These are phyloP conservation scores for Amanita thiersii DNA, from an alignment of 768 basidiomycete species.

Conservation along the genomic window DNA sequence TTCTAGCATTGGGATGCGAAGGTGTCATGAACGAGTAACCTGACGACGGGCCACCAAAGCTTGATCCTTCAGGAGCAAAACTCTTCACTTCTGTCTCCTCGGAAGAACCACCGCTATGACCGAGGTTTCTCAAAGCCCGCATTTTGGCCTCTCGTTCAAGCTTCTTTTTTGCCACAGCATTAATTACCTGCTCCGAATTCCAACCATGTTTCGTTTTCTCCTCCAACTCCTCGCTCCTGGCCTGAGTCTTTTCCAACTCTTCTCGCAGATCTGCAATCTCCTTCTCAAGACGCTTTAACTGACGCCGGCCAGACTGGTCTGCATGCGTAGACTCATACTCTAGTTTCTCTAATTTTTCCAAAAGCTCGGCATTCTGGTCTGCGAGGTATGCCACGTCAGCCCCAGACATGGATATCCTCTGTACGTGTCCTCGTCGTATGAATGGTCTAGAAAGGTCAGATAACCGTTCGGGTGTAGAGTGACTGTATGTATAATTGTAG, in stretches of 20 bases:
- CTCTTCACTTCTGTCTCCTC: constrained; percentile 32
- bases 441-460: constrained; percentile 16
- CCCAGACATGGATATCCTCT: constrained; percentile 57
- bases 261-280: constrained; percentile 71
- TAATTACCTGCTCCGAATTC: constrained; percentile 30
- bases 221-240: constrained; percentile 63
- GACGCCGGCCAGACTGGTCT: constrained; percentile 61
- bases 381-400: constrained; percentile 63
- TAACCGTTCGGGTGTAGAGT: constrained; percentile 19
- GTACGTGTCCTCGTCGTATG: constrained; percentile 24
- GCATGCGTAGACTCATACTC: constrained; percentile 61
- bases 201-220: constrained; percentile 46
- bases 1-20: constrained; percentile 16
- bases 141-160: constrained; percentile 47
- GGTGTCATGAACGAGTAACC: constrained; percentile 22
- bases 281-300: constrained; percentile 65
- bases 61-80: constrained; percentile 54
- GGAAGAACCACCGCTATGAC: constrained; percentile 18
- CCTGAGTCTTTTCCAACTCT: constrained; percentile 72
- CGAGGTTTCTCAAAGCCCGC: constrained; percentile 39
- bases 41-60: constrained; percentile 25
- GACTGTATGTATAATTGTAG: constrained; percentile 20
- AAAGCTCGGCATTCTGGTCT: constrained; percentile 79
- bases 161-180: constrained; percentile 38
- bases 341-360: constrained; percentile 66